These are phyloP conservation scores for Coemansia sp. DNA, from an alignment of 192 early-diverging fungal species.

Conservation along the genomic window DNA sequence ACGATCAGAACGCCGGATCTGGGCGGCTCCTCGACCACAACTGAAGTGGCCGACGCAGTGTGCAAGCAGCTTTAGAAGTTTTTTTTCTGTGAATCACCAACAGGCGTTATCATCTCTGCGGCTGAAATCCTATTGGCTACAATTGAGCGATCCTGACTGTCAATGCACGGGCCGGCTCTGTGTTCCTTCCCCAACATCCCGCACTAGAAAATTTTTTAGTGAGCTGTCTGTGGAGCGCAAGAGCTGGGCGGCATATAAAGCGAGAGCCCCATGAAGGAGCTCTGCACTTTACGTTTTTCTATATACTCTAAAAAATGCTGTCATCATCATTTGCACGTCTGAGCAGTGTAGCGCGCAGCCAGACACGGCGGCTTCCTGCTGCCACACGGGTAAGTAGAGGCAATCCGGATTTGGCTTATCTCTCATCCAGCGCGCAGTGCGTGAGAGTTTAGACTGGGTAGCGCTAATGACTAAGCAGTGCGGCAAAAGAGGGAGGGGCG, in stretches of 20 bases:
- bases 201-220: too few species aligned
- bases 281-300: too few species aligned
- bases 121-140: constrained; percentile 4
- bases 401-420: constrained; percentile 10
- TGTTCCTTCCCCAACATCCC: constrained; percentile 5
- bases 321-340: constrained; percentile 33
- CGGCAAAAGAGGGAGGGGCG: constrained; percentile 1
- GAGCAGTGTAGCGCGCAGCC: constrained; percentile 28
- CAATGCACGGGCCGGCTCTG: constrained; percentile 1
- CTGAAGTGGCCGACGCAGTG: constrained; percentile 80
- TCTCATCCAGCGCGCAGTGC: not conserved
- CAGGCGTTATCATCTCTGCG: constrained; percentile 2
- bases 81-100: constrained; percentile 14
- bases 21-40: constrained; percentile 81
- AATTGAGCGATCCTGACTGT: constrained; percentile 10
- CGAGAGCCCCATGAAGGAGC: too few species aligned
- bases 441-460: too few species aligned
- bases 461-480: constrained; percentile 6
- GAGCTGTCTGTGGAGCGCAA: too few species aligned
- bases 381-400: constrained; percentile 38
- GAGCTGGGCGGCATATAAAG: too few species aligned
- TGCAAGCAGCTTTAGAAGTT: constrained; percentile 61
- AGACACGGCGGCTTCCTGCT: constrained; percentile 20
- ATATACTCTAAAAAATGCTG: constrained; percentile 19
- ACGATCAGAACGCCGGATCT: constrained; percentile 78